A percentile compares a stretch with the other conserved stretches of the same genome.
Evolutionary conservation across 2,329 filamentous ascomycete species (phyloP).

Genomic region (Phyllosticta ampelicida): DNA sequence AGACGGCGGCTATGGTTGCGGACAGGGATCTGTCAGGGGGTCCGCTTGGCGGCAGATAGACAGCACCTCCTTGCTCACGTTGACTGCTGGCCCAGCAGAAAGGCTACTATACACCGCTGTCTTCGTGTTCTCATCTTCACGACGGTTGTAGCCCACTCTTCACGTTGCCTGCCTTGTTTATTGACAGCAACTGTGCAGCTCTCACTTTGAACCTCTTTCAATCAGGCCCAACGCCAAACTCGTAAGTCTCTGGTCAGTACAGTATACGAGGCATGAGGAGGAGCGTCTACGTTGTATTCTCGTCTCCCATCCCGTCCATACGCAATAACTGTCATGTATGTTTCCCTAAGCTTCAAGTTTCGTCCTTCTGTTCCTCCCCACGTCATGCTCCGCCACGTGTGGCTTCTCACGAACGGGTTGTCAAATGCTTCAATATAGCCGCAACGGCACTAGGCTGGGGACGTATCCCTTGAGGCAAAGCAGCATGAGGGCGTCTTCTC

Average conservation of each 20-base stretch:
- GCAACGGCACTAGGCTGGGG: not conserved
- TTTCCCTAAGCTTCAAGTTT: not conserved
- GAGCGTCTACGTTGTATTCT: too few relatives aligned
- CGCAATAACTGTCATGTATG: not conserved
- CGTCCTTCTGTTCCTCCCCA: not conserved
- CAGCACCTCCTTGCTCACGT: too few relatives aligned
- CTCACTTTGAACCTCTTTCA: not conserved
- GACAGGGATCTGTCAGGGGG: not conserved
- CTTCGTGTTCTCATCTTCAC: too few relatives aligned
- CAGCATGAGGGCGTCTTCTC: not conserved
- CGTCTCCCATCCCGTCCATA: not conserved
- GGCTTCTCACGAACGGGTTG: not conserved
- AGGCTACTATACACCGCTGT: too few relatives aligned
- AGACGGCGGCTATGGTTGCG: not conserved
- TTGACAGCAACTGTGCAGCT: not conserved
- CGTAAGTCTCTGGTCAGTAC: not conserved
- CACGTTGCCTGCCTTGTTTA: not conserved
- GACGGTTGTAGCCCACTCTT: too few relatives aligned
- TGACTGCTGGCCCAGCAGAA: too few relatives aligned
- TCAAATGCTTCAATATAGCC: not conserved
- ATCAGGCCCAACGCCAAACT: not conserved
- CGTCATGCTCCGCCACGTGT: not conserved
- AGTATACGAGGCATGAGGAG: too few relatives aligned
- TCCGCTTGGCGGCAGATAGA: not conserved
- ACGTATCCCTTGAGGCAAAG: not conserved